These are phyloP conservation scores for Alternaria gansuensis DNA, from an alignment of 2,329 filamentous ascomycete species.

Conservation along the genomic window DNA sequence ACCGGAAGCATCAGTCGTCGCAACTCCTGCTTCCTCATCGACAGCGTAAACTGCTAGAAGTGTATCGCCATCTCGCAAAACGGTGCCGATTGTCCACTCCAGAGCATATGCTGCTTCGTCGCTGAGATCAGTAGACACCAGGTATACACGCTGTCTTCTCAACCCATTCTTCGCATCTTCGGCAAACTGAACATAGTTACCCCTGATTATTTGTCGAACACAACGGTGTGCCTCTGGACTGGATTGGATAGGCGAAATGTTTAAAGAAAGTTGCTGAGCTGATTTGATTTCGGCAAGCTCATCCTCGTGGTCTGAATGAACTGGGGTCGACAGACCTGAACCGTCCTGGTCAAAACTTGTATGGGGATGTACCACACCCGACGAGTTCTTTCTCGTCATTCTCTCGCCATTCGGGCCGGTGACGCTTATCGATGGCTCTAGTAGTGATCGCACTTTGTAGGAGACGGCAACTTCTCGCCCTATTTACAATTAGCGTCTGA, in stretches of 20 bases:
- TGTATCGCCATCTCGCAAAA: constrained; percentile 92
- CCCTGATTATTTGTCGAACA: constrained; percentile 88
- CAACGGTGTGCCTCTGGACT: constrained; percentile 80
- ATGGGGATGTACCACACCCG: constrained; percentile 73
- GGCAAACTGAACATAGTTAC: constrained; percentile 80
- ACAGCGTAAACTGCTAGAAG: constrained; percentile 92
- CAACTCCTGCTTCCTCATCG: constrained; percentile 75
- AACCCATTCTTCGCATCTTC: constrained; percentile 81
- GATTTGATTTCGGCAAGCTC: constrained; percentile 85
- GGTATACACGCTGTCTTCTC: constrained; percentile 83
- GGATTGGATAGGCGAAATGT: constrained; percentile 80
- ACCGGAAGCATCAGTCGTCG: constrained; percentile 61
- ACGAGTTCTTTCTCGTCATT: constrained; percentile 60
- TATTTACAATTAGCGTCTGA: constrained; percentile 32
- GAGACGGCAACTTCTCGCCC: constrained; percentile 61
- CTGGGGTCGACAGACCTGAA: constrained; percentile 66
- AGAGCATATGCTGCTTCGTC: constrained; percentile 94
- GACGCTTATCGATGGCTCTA: constrained; percentile 73
- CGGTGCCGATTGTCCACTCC: constrained; percentile 97
- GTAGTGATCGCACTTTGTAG: constrained; percentile 68
- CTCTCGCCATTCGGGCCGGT: constrained; percentile 70
- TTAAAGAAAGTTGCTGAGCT: constrained; percentile 84
- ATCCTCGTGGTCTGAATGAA: constrained; percentile 86
- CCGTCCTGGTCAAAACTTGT: constrained; percentile 82
- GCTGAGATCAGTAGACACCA: constrained; percentile 95